Conservation (phyloP, 768 basidiomycete species). For the Lactarius vividus region DNA sequence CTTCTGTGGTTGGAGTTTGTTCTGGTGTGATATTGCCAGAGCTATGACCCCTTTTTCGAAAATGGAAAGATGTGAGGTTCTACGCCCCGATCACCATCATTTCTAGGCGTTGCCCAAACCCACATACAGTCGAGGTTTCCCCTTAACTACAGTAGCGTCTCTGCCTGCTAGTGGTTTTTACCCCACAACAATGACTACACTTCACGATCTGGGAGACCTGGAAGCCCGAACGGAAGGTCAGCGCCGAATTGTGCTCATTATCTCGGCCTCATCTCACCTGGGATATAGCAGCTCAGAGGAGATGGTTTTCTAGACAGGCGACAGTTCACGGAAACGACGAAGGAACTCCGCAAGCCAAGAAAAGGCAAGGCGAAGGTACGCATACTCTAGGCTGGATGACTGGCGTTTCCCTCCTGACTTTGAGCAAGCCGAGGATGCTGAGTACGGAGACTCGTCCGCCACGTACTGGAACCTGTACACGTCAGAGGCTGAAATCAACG, state of each 20-base stretch:
- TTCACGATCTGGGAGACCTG: background rate
- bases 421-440: background rate
- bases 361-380: background rate
- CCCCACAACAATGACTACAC: background rate
- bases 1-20: background rate
- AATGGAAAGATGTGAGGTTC: background rate
- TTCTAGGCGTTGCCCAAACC: background rate
- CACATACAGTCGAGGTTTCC: background rate
- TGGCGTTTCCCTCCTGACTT: background rate
- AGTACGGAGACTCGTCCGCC: constrained; percentile 3
- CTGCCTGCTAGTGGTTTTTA: background rate
- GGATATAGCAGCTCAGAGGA: background rate
- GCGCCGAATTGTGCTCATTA: background rate
- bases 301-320: background rate
- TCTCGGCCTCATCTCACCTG: background rate
- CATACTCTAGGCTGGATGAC: background rate
- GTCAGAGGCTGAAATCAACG: constrained; percentile 16
- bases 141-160: background rate
- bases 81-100: background rate
- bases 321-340: too few relatives aligned
- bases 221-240: background rate
- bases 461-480: constrained; percentile 24
- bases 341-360: background rate
- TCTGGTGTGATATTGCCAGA: background rate
- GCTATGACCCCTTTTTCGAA: background rate